phyloP scores from a whole-genome alignment of 139 green algal genomes.

The Dunaliella sp. region DNA sequence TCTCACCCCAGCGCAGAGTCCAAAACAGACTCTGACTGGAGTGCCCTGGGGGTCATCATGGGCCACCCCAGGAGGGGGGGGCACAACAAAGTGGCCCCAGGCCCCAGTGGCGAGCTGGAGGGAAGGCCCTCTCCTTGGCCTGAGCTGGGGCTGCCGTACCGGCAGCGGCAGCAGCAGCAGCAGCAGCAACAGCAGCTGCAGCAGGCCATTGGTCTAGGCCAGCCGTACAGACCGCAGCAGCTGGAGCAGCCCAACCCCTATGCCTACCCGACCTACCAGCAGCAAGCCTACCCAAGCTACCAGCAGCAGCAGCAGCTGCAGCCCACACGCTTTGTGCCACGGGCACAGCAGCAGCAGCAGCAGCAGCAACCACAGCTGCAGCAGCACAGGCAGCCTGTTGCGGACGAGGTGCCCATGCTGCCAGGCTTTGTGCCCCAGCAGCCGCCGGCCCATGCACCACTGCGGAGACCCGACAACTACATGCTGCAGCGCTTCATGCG shows the following conservation, averaged over 20 bases:
- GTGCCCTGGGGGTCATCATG: not conserved
- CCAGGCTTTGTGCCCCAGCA: not conserved
- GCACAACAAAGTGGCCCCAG: no score
- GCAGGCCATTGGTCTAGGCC: no score
- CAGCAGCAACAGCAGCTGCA: constrained; percentile 3
- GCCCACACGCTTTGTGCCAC: not conserved
- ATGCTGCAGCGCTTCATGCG: no score
- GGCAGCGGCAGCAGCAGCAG: not conserved
- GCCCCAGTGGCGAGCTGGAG: no score
- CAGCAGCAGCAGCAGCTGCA: not conserved
- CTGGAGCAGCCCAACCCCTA: not conserved
- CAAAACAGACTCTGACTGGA: not conserved
- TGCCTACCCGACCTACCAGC: not conserved
- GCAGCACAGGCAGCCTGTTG: no score
- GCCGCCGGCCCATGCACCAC: no score
- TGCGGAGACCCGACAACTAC: no score
- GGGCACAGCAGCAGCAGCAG: not conserved
- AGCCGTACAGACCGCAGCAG: no score
- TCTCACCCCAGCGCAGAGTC: not conserved
- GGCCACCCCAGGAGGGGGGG: not conserved
- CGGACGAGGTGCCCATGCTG: not conserved
- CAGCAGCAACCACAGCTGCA: not conserved
- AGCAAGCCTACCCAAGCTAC: no score
- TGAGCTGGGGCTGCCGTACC: not conserved
- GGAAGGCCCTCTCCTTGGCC: not conserved